phyloP scores from a whole-genome alignment of 169 alveolate genomes.

The Amoebophrya sp. region DNA sequence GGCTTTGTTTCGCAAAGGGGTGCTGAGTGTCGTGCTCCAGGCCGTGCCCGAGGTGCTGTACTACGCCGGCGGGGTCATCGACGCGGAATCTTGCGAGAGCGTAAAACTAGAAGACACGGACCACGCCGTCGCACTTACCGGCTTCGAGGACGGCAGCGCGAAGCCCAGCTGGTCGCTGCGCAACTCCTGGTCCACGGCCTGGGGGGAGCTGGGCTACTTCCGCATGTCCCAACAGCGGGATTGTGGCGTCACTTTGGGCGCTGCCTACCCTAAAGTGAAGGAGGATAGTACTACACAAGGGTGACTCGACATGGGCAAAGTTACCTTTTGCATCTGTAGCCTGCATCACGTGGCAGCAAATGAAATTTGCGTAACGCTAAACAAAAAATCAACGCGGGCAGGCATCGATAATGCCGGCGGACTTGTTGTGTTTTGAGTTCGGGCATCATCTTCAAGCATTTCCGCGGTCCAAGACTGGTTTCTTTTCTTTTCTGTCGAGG shows the following conservation, averaged over 20 bases:
- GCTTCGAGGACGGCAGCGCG: not conserved
- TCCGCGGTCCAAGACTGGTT: too few species aligned
- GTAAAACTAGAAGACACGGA: not conserved
- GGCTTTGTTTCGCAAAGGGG: not conserved
- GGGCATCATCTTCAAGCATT: too few species aligned
- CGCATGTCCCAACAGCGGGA: not conserved
- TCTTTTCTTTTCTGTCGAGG: too few species aligned
- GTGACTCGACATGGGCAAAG: too few species aligned
- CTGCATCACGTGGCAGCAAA: too few species aligned
- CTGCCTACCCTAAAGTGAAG: not conserved
- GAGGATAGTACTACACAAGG: not conserved
- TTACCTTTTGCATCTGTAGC: too few species aligned
- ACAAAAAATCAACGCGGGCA: too few species aligned
- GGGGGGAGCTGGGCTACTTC: constrained; percentile 3
- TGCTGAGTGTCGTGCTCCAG: not conserved
- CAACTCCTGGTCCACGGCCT: constrained; percentile 7
- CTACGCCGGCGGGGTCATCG: not conserved
- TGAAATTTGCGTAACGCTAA: too few species aligned
- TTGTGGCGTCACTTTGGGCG: not conserved
- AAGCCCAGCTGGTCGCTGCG: not conserved
- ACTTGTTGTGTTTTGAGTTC: too few species aligned
- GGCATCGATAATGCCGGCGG: too few species aligned
- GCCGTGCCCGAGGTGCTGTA: not conserved
- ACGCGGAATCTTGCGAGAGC: not conserved
- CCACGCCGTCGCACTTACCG: not conserved